phyloP scores from a whole-genome alignment of 192 early-diverging fungal genomes.

The Podila epigama region DNA sequence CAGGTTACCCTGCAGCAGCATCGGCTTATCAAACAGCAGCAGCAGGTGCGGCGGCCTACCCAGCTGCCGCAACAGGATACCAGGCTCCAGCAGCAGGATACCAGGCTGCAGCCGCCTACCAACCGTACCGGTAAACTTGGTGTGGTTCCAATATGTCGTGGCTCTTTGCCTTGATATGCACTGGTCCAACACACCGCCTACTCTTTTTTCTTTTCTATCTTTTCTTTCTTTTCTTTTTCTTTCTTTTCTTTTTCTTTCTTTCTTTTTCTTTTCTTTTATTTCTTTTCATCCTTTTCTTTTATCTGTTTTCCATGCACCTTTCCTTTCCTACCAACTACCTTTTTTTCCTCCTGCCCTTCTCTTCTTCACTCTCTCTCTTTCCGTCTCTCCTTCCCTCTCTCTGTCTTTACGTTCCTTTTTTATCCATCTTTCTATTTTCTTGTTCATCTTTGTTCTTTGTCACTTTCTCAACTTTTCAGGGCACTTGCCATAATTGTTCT shows the following conservation, averaged over 20 bases:
- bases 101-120: conserved; percentile 16
- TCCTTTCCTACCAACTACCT: background rate
- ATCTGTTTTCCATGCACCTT: background rate
- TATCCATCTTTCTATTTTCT: background rate
- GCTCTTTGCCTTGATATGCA: background rate
- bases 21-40: conserved; percentile 17
- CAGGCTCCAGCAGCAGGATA: conserved; percentile 4
- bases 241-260: background rate
- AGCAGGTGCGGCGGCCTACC: background rate
- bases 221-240: background rate
- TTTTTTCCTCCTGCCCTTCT: background rate
- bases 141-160: background rate
- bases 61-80: conserved; percentile 10
- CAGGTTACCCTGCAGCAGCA: conserved; percentile 12
- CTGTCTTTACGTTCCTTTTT: background rate
- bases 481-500: too few species aligned
- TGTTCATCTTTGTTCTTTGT: background rate
- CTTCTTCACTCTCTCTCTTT: background rate
- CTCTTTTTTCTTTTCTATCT: conserved; percentile 3
- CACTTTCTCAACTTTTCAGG: too few species aligned
- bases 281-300: background rate
- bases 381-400: background rate
- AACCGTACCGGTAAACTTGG: conserved; percentile 40
- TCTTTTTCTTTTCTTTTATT: background rate
- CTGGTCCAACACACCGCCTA: background rate